Conservation (phyloP, 2,329 filamentous ascomycete species). For the Botrytis hyacinthi region DNA sequence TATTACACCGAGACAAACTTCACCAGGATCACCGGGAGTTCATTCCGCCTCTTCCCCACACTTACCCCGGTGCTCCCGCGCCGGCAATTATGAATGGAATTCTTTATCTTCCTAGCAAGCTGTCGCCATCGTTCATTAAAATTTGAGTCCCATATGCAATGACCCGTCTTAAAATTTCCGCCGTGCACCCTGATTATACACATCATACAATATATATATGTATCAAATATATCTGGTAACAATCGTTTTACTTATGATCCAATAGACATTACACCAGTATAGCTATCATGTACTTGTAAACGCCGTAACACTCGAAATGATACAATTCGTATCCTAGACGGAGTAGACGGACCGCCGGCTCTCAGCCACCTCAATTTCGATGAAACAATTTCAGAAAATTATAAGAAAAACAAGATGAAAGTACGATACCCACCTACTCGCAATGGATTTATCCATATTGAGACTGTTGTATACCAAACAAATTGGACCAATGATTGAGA, state of each 20-base stretch:
- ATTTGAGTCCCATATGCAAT: neutral
- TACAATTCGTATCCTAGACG: neutral
- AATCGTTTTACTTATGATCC: neutral
- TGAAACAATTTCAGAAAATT: neutral
- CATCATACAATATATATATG: neutral
- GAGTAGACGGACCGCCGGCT: conserved; percentile 1
- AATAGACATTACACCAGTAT: neutral
- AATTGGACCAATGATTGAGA: neutral
- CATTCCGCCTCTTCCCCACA: neutral
- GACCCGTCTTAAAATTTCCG: neutral
- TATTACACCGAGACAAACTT: neutral
- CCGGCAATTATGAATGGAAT: neutral
- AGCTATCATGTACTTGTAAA: neutral
- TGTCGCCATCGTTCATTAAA: neutral
- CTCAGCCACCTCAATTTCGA: neutral
- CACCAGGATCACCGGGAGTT: neutral
- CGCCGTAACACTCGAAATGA: neutral
- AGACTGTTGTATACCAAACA: neutral
- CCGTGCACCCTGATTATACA: neutral
- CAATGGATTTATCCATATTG: neutral
- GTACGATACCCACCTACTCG: neutral
- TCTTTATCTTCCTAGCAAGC: neutral
- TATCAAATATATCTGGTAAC: neutral
- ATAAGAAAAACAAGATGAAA: neutral
- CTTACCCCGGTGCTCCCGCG: neutral